Evolutionary conservation across 1,284 basidiomycete genomes (phyloP).

Genomic region (Cutaneotrichosporon sp.): DNA sequence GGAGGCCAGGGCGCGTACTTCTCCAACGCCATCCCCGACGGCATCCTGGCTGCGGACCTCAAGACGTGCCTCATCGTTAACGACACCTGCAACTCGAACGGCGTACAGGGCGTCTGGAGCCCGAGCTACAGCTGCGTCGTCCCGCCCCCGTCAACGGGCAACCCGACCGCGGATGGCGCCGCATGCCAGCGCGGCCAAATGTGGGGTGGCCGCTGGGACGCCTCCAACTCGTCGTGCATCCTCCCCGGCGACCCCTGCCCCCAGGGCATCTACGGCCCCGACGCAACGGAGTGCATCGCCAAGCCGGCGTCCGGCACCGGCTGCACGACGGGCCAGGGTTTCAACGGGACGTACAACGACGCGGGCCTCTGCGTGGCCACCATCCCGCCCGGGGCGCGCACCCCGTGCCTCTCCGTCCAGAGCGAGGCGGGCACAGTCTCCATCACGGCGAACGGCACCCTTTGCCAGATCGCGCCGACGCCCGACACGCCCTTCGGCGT

Average conservation of each 20-base stretch:
- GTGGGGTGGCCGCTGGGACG: slow-evolving; percentile 3
- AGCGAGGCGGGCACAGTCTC: not conserved
- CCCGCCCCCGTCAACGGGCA: not conserved
- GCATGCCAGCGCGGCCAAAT: not conserved
- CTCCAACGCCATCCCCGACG: not conserved
- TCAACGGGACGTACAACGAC: not conserved
- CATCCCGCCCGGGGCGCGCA: not conserved
- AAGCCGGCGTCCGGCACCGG: not conserved
- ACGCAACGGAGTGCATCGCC: not conserved
- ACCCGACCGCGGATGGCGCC: not conserved
- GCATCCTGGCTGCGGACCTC: not conserved
- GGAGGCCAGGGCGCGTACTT: not conserved
- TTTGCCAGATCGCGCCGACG: not conserved
- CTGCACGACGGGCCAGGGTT: not conserved
- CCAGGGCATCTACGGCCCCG: not conserved
- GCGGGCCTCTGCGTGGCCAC: not conserved
- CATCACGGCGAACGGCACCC: not conserved
- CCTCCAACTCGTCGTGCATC: not conserved
- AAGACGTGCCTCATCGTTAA: not conserved
- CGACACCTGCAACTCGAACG: not conserved
- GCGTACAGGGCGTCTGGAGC: not conserved
- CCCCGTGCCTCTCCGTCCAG: not conserved
- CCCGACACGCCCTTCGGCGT: not conserved
- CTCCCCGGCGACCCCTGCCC: not conserved
- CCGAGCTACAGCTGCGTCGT: not conserved